Percentiles rank a stretch among this genome's conserved stretches.
Evolutionary conservation across 2,329 filamentous ascomycete genomes (phyloP).

Genomic region (Penicillium frequentans): DNA sequence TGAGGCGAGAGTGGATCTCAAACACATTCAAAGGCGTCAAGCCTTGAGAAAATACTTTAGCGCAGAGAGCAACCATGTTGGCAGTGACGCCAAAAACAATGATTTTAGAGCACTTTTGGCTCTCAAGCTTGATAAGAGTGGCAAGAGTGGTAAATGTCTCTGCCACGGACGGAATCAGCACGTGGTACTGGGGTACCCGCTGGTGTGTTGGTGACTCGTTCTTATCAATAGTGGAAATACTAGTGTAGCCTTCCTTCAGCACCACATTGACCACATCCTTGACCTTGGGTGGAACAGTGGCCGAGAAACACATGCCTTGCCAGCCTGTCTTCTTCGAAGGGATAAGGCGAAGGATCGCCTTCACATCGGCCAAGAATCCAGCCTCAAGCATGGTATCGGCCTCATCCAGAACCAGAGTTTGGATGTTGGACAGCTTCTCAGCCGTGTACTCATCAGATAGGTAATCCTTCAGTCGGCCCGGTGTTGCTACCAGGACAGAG

Average conservation of each 20-base stretch:
- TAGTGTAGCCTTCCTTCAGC: conserved; percentile 65
- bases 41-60: conserved; percentile 52
- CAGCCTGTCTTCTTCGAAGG: conserved; percentile 50
- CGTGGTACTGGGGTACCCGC: conserved; percentile 50
- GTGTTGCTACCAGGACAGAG: conserved; percentile 49
- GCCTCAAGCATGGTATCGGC: conserved; percentile 35
- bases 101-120: conserved; percentile 67
- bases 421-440: conserved; percentile 47
- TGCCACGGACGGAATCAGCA: conserved; percentile 44
- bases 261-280: conserved; percentile 73
- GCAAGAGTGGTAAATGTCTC: conserved; percentile 49
- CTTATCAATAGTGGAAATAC: conserved; percentile 77
- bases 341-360: conserved; percentile 52
- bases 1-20: conserved; percentile 76
- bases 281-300: conserved; percentile 81
- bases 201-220: conserved; percentile 75
- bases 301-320: conserved; percentile 76
- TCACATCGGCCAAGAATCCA: conserved; percentile 53
- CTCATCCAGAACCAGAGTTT: conserved; percentile 52
- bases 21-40: conserved; percentile 42
- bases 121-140: conserved; percentile 48
- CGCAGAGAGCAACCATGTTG: conserved; percentile 60
- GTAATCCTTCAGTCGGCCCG: conserved; percentile 50
- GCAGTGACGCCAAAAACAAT: conserved; percentile 85
- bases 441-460: conserved; percentile 44